Evolutionary conservation across 805 yeast species (phyloP).

Genomic region (Candida broadrunensis): DNA sequence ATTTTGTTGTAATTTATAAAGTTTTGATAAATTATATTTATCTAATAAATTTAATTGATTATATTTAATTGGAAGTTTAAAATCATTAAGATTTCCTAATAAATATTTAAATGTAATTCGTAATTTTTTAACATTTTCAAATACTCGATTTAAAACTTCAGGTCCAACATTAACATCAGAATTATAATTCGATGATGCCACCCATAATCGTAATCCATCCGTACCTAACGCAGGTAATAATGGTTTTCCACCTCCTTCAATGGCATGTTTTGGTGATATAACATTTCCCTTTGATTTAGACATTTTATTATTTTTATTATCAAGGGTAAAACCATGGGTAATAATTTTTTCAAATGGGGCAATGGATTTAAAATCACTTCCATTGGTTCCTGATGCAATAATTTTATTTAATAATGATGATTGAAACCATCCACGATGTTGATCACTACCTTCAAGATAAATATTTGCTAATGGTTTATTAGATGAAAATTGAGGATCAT

Average conservation of each 20-base stretch:
- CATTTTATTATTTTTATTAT: slow-evolving; percentile 85
- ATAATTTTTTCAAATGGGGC: slow-evolving; percentile 71
- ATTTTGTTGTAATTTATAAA: slow-evolving; percentile 44
- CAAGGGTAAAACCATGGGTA: slow-evolving; percentile 93
- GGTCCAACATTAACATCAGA: slow-evolving; percentile 76
- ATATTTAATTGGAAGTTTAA: slow-evolving; percentile 33
- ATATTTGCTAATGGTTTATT: slow-evolving; percentile 56
- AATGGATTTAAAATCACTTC: slow-evolving; percentile 22
- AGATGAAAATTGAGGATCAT: slow-evolving; percentile 21
- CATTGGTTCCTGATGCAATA: slow-evolving; percentile 46
- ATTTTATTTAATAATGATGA: slow-evolving; percentile 82
- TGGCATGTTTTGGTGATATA: slow-evolving; percentile 63
- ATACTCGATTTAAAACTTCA: slow-evolving; percentile 68
- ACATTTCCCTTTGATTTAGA: slow-evolving; percentile 90
- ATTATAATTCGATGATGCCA: slow-evolving; percentile 84
- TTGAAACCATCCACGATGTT: slow-evolving; percentile 99
- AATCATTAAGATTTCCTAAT: slow-evolving; percentile 68
- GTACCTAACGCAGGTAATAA: slow-evolving; percentile 67
- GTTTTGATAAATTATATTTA: slow-evolving; percentile 55
- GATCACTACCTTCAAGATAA: slow-evolving; percentile 97
- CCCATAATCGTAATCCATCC: slow-evolving; percentile 89
- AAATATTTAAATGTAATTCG: slow-evolving; percentile 78
- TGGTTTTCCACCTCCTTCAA: slow-evolving; percentile 53
- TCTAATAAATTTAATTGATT: slow-evolving; percentile 47
- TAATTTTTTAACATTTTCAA: slow-evolving; percentile 76